Conservation (phyloP, 1,284 basidiomycete genomes). For the Sparassis latifolia region DNA sequence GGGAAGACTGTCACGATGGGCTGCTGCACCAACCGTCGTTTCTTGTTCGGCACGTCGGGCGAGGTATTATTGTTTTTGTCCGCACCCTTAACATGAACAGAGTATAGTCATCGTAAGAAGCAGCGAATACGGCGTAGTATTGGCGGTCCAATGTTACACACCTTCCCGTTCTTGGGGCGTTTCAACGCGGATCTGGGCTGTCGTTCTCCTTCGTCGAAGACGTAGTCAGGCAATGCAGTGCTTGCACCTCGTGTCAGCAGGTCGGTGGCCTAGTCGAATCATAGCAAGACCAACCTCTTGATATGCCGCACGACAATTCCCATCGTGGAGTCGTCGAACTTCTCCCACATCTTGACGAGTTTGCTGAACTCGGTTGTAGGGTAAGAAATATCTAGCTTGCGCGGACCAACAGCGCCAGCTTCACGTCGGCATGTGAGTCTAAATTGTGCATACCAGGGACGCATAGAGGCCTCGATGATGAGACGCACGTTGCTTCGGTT, state of each 20-base stretch:
- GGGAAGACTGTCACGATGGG: slow-evolving; percentile 9
- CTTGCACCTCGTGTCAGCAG: slow-evolving; percentile 32
- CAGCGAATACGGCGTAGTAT: slow-evolving; percentile 11
- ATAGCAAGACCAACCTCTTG: slow-evolving; percentile 60
- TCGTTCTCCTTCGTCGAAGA: slow-evolving; percentile 77
- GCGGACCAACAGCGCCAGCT: slow-evolving; percentile 66
- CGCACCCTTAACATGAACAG: slow-evolving; percentile 36
- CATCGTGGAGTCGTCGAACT: slow-evolving; percentile 91
- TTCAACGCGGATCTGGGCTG: slow-evolving; percentile 59
- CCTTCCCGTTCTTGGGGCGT: slow-evolving; percentile 71
- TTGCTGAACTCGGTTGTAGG: slow-evolving; percentile 96
- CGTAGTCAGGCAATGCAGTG: slow-evolving; percentile 71
- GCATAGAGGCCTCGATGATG: slow-evolving; percentile 5
- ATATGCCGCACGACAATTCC: slow-evolving; percentile 93
- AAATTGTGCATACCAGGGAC: background rate
- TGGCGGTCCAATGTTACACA: slow-evolving; percentile 32
- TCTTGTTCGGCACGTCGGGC: slow-evolving; percentile 71
- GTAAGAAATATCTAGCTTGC: slow-evolving; percentile 93
- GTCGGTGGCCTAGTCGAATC: background rate
- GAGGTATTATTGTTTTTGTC: slow-evolving; percentile 60
- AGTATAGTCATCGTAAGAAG: slow-evolving; percentile 7
- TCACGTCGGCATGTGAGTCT: slow-evolving; percentile 16
- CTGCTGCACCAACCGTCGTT: slow-evolving; percentile 42
- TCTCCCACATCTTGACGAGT: slow-evolving; percentile 93
- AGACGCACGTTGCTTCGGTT: slow-evolving; percentile 81